Base-by-base conservation (phyloP, 164 flowering plant species). In the Houttuynia cordata region DNA sequence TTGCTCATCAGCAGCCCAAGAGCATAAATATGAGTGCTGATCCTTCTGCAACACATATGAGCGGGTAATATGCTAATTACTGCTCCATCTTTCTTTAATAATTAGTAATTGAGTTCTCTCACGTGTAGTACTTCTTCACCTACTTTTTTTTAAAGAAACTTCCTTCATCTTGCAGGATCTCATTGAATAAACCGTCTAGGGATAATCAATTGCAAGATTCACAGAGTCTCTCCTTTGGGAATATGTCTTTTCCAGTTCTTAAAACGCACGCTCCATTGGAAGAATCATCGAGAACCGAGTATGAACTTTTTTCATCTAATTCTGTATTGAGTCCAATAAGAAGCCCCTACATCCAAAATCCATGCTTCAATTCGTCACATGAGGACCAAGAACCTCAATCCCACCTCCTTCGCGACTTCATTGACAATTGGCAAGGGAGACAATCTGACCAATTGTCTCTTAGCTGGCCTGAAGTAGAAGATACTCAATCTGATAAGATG, bases 351-450 rank as follows among this genome's bases (percentile, higher is more conserved):
- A 53, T 70, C 47, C 74, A 60, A 60, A 61, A 64, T 59, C 60
- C 70, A 51, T 75, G 67, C 66, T 73, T 65, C 49, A 65, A 68
- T 51, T 61, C 79, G 55, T 62, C 80, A 10, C 24, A 13, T 42
- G 56, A 67, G 1, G 74, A 75, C 58, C 79, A 58, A 59, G 81
- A 76, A 61, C 34, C 75, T n/a, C 69, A 68, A 47, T 23, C 75
- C 17, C 86, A 76, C 51, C 74, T 81, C 0, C 68, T 86, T 30
- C 79, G 83, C 2, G 83, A 80, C 45, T 88, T 86, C 79, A 79
- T 81, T n/a, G 82, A 83, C 49, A 77, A 78, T 40, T 87, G 89
- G 88, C 84, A 93, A 4, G 81, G 80, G 67, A 78, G 61, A 54
- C 80, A 67, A 49, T 66, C 80, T 8, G 74, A 76, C 59, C 69